Percentiles rank a stretch among this genome's conserved stretches.
Conservation (phyloP, 2,329 filamentous ascomycete species). For the Hypocrella siamensis region DNA sequence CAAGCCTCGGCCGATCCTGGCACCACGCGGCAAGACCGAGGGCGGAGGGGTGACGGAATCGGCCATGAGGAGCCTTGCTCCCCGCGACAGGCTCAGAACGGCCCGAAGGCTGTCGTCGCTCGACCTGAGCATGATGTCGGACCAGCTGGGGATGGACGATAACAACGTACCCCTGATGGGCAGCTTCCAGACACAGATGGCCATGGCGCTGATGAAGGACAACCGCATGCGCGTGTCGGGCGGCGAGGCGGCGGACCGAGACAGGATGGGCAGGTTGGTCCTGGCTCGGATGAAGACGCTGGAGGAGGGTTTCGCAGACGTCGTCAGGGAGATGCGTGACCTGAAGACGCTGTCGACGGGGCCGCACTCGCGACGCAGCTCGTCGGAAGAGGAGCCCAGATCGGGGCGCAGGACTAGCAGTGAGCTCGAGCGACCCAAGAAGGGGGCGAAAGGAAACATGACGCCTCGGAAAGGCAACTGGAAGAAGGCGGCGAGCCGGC, state of each 20-base stretch:
- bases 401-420: slow-evolving; percentile 17
- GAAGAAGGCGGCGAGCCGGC: slow-evolving; percentile 21
- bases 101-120: slow-evolving; percentile 42
- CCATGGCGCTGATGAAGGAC: slow-evolving; percentile 48
- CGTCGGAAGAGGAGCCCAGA: slow-evolving; percentile 26
- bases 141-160: slow-evolving; percentile 43
- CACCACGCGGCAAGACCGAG: slow-evolving; percentile 21
- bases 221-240: slow-evolving; percentile 32
- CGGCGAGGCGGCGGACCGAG: slow-evolving; percentile 29
- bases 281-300: slow-evolving; percentile 84
- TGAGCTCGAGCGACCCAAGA: slow-evolving; percentile 14
- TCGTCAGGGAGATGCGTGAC: slow-evolving; percentile 66
- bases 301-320: slow-evolving; percentile 78
- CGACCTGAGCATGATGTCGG: slow-evolving; percentile 60
- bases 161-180: slow-evolving; percentile 50
- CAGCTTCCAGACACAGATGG: slow-evolving; percentile 72
- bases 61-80: slow-evolving; percentile 34
- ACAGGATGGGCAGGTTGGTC: slow-evolving; percentile 66
- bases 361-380: slow-evolving; percentile 34
- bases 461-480: slow-evolving; percentile 12
- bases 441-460: slow-evolving; percentile 10
- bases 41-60: slow-evolving; percentile 21
- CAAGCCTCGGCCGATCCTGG: slow-evolving; percentile 40
- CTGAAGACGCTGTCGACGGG: slow-evolving; percentile 32
- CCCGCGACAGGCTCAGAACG: slow-evolving; percentile 22